Evolutionary conservation across 2,329 filamentous ascomycete genomes (phyloP).

Genomic region (Diplodia scrobiculata): DNA sequence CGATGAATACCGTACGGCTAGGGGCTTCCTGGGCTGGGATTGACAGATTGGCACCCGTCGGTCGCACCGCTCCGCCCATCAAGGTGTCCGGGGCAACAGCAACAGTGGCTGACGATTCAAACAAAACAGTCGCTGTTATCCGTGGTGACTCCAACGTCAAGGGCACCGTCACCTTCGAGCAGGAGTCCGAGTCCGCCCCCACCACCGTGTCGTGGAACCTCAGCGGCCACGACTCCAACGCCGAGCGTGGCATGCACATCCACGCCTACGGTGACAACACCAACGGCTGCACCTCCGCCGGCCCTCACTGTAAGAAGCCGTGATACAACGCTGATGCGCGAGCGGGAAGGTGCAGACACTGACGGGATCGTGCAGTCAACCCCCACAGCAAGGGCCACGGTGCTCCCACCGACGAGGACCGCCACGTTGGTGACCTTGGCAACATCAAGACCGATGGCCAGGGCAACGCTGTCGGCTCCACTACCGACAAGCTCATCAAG

Average conservation of each 20-base stretch:
- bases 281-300: constrained; percentile 98
- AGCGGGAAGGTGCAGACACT: constrained; percentile 18
- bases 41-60: constrained; percentile 21
- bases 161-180: constrained; percentile 94
- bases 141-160: constrained; percentile 96
- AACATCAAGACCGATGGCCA: constrained; percentile 95
- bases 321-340: not conserved
- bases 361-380: constrained; percentile 70
- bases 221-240: constrained; percentile 87
- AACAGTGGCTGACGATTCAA: constrained; percentile 20
- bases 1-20: constrained; percentile 22
- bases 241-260: constrained; percentile 96
- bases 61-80: constrained; percentile 23
- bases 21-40: not conserved
- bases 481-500: constrained; percentile 83
- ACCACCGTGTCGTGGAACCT: constrained; percentile 94
- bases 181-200: constrained; percentile 75
- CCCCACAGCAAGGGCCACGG: constrained; percentile 90
- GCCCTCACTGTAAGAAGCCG: constrained; percentile 81
- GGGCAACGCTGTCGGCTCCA: constrained; percentile 82
- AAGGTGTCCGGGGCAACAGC: constrained; percentile 17
- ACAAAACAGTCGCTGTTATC: constrained; percentile 78
- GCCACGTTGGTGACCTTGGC: constrained; percentile 96
- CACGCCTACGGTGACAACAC: constrained; percentile 99
- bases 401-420: constrained; percentile 75